A percentile compares a stretch with the other conserved stretches of the same genome.
These are phyloP conservation scores for Parmelia sp. DNA, from an alignment of 495 filamentous ascomycete genomes.

Conservation along the genomic window DNA sequence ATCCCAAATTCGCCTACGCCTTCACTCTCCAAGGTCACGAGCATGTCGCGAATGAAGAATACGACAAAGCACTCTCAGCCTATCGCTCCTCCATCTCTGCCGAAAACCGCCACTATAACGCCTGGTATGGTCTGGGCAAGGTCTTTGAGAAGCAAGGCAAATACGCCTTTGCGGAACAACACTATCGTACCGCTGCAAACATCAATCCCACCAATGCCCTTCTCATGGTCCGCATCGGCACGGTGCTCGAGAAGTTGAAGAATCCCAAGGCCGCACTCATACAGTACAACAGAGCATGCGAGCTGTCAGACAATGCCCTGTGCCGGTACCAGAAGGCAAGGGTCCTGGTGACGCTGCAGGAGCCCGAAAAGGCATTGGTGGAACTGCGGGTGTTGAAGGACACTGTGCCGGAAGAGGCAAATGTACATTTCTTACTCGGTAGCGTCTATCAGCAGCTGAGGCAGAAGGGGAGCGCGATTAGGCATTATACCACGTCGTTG, in stretches of 20 bases:
- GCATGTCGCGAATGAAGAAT: conserved; percentile 93
- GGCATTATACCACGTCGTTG: conserved; percentile 86
- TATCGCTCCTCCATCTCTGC: conserved; percentile 79
- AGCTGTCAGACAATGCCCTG: conserved; percentile 71
- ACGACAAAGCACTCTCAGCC: conserved; percentile 80
- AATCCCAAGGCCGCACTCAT: conserved; percentile 68
- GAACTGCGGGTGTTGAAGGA: conserved; percentile 83
- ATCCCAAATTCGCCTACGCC: conserved; percentile 88
- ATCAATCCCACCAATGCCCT: conserved; percentile 93
- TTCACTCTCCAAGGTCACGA: conserved; percentile 95
- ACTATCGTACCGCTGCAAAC: conserved; percentile 75
- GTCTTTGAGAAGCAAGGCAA: conserved; percentile 94
- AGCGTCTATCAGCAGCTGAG: conserved; percentile 75
- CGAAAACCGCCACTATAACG: conserved; percentile 89
- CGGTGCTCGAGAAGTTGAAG: conserved; percentile 79
- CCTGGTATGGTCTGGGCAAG: conserved; percentile 89
- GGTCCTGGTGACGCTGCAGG: conserved; percentile 69
- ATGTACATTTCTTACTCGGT: conserved; percentile 88
- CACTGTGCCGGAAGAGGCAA: conserved; percentile 87
- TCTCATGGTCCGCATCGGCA: conserved; percentile 82
- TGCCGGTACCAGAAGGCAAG: conserved; percentile 90
- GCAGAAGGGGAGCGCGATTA: conserved; percentile 74
- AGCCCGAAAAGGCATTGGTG: conserved; percentile 59
- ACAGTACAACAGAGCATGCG: conserved; percentile 72
- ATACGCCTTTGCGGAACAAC: conserved; percentile 79